These are phyloP conservation scores for Tetrahymena elliotti DNA, from an alignment of 73 alveolate genomes.

Conservation along the genomic window DNA sequence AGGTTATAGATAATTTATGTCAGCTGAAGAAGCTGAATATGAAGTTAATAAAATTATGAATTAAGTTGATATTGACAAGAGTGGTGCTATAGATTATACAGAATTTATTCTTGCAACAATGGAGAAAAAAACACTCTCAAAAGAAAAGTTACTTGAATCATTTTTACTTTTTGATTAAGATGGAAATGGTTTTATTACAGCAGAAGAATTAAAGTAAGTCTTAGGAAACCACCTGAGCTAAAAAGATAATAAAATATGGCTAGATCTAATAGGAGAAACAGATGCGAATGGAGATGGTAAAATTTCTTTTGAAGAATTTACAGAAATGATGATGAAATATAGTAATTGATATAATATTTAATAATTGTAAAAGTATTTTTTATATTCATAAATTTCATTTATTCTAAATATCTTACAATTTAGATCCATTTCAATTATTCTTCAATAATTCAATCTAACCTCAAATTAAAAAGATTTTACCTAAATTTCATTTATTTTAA, in stretches of 20 bases:
- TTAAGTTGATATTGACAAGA: slow-evolving; percentile 53
- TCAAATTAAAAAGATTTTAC: no score
- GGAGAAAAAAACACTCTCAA: slow-evolving; percentile 48
- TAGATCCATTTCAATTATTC: neutral
- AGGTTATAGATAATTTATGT: slow-evolving; percentile 51
- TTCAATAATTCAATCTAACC: no score
- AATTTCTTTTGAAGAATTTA: slow-evolving; percentile 62
- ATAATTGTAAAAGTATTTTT: neutral
- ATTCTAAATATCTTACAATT: neutral
- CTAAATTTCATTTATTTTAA: no score
- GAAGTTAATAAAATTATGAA: slow-evolving; percentile 59
- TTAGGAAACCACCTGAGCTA: slow-evolving; percentile 18
- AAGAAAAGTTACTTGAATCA: slow-evolving; percentile 37
- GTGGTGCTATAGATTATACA: slow-evolving; percentile 59
- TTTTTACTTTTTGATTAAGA: slow-evolving; percentile 41
- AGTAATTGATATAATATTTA: slow-evolving; percentile 31
- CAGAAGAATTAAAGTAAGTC: slow-evolving; percentile 31
- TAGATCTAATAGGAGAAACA: slow-evolving; percentile 48
- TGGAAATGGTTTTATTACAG: slow-evolving; percentile 49
- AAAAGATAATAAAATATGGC: slow-evolving; percentile 47
- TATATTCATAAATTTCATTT: neutral
- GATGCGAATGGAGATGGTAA: slow-evolving; percentile 76
- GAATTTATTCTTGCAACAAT: slow-evolving; percentile 54
- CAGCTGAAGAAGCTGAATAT: slow-evolving; percentile 43
- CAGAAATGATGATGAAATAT: slow-evolving; percentile 56